Evolutionary conservation across 805 yeast genomes (phyloP), one percentile per base, ranked within the genome.

Genomic region (Ogataea chonburiensis): DNA sequence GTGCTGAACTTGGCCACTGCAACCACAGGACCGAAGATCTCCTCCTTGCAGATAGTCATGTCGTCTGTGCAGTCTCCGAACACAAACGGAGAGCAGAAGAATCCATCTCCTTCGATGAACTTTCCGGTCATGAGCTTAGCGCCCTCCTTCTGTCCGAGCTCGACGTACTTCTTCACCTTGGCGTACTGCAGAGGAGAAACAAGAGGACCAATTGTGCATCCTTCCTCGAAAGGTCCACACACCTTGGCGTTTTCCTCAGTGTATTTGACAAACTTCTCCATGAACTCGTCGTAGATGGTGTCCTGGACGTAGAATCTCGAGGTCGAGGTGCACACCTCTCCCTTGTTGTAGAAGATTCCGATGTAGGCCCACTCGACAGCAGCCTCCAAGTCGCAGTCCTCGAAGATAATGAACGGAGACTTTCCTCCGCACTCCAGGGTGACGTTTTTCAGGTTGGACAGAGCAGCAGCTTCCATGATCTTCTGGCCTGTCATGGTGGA

Each of bases 11-110:
- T 82, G 47, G 80, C 65, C 40, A 80, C 69, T 15, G 85, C 70
- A 32, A 81, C 84, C 40, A 83, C 88, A 24, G 93, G 93, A 34
- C 93, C 93, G 46, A 83, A 83, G 48, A 83, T 82, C 63, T 83
- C 93, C 53, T 83, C 89, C 52, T 64, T 73, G 43, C 75, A 77
- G 50, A 83, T 77, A 46, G 65, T 62, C 79, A 79, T 77, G 49
- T 73, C 72, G 59, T 79, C 81, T 4, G 63, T 68, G 45, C 81
- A 85, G 54, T 80, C 83, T 47, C 77, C 75, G 60, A 83, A 83
- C 33, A 83, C 69, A 28, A 88, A 79, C 56, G 93, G 93, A 56
- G 71, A 63, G 49, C 81, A 64, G 56, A 77, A 83, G 66, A 67
- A 81, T 55, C 89, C 87, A 56, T 78, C 77, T 47, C 60, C 62